These are phyloP conservation scores for Leccinum truebloodii DNA, from an alignment of 768 basidiomycete genomes.

Conservation along the genomic window DNA sequence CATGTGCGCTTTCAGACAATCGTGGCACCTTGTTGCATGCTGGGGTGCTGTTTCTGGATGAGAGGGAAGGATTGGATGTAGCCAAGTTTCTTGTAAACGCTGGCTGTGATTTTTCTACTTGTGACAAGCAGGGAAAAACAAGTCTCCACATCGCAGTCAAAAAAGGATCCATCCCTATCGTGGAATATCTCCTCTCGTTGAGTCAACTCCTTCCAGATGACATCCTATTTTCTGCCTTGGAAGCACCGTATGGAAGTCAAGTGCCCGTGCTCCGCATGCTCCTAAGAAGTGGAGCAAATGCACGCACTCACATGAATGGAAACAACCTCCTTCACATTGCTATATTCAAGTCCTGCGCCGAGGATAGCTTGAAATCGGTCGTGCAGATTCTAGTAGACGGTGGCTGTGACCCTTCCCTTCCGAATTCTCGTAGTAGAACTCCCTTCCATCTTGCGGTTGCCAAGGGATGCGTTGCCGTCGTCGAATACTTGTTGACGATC, in stretches of 20 bases:
- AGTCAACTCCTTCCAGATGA: constrained; percentile 1
- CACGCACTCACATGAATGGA: not conserved
- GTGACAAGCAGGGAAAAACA: not conserved
- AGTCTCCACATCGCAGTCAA: not conserved
- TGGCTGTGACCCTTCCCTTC: constrained; percentile 5
- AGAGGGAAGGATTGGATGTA: not conserved
- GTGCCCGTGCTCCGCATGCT: not conserved
- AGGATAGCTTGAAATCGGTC: not conserved
- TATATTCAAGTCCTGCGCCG: not conserved
- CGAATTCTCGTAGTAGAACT: not conserved
- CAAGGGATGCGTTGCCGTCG: not conserved
- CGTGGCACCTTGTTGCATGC: not conserved
- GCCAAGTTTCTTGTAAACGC: not conserved
- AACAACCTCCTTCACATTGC: constrained; percentile 2
- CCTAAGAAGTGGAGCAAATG: not conserved
- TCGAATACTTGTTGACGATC: not conserved
- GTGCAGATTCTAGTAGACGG: not conserved
- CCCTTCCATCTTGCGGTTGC: constrained; percentile 8
- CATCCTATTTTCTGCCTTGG: constrained; percentile 5
- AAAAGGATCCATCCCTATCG: not conserved
- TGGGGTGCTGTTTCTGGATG: not conserved
- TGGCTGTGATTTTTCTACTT: not conserved
- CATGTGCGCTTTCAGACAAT: not conserved
- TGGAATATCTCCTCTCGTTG: constrained; percentile 1
- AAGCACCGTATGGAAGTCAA: not conserved